phyloP scores from a whole-genome alignment of 2,329 filamentous ascomycete genomes.

The Ceratocystis variospora region DNA sequence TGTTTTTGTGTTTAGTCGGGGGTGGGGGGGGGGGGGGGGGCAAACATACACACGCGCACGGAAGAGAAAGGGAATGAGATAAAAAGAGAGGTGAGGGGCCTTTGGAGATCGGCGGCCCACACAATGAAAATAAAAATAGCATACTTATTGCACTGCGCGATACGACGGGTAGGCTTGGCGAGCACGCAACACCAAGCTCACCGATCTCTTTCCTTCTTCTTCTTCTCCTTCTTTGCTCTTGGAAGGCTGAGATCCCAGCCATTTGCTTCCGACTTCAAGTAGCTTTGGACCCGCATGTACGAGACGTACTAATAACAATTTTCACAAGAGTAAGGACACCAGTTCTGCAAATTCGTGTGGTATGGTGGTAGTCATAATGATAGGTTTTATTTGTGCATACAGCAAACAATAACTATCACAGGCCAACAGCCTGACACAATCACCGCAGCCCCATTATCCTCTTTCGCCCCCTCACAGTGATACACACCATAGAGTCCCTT shows the following conservation, averaged over 20 bases:
- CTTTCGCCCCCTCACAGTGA: background rate
- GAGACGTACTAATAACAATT: background rate
- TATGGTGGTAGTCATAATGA: background rate
- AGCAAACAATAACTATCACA: background rate
- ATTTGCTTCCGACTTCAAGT: background rate
- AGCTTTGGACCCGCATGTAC: background rate
- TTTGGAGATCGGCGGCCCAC: background rate
- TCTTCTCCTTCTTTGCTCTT: background rate
- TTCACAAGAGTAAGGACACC: too few species aligned
- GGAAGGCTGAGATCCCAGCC: background rate
- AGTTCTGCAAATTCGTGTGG: background rate
- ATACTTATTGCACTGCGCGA: background rate
- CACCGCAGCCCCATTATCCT: background rate
- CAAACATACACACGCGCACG: background rate
- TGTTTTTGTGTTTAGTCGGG: too few species aligned
- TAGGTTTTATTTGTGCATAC: background rate
- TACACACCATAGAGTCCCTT: background rate
- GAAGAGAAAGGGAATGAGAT: background rate
- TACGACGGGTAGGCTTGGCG: background rate
- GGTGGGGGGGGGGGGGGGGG: background rate
- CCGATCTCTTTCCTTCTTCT: background rate
- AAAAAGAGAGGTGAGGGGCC: background rate
- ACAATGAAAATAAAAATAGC: background rate
- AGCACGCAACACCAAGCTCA: background rate
- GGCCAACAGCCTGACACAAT: background rate